Evolutionary conservation across 75 land plant genomes (phyloP), one percentile per base, ranked within the genome.

Genomic region (Adiantum capillusveneris): DNA sequence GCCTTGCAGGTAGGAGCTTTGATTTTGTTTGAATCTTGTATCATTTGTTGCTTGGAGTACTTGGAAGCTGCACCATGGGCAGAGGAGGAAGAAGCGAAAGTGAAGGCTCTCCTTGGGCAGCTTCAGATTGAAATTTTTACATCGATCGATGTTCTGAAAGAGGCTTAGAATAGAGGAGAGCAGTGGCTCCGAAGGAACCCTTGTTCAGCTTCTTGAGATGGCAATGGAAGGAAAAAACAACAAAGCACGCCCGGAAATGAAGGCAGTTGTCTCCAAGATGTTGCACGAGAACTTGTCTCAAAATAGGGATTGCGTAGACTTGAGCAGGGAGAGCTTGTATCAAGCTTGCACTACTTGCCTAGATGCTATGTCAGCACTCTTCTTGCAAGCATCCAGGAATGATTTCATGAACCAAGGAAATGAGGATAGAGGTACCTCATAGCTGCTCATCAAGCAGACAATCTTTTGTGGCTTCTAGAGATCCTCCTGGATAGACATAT

Each of bases 11-110:
- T 84, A 65, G 77, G 84, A 19, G 87, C 79, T 59, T 29, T 43
- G 50, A 49, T 84, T 67, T 79, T 79, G 11, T 87, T 84, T 56
- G 68, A 52, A 25, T 37, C 75, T 9, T 77, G 91, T 65, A 67
- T 84, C 3, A 75, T 64, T 2, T 75, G 84, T 22, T 87, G 88
- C 64, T 60, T 87, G 66, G 92, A 84, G 42, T 79, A 79, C 71
- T 48, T 87, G 63, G 92, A 87, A 68, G 87, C 88, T 29, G 87
- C 69, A 24, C 92, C 92, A 12, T 87, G 92, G 92, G 83, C 77
- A 20, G 87, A 86, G 39, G 72, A 69, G 22, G 90, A 86, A 54
- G 92, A 87, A 79, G 85, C 84, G 44, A 84, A 76, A 46, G 92
- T 87, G 29, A 70, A 77, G 21, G 55, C 79, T 11, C 73, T 81